Conservation (phyloP, 306 rosid species). For the Prunus mira region DNA sequence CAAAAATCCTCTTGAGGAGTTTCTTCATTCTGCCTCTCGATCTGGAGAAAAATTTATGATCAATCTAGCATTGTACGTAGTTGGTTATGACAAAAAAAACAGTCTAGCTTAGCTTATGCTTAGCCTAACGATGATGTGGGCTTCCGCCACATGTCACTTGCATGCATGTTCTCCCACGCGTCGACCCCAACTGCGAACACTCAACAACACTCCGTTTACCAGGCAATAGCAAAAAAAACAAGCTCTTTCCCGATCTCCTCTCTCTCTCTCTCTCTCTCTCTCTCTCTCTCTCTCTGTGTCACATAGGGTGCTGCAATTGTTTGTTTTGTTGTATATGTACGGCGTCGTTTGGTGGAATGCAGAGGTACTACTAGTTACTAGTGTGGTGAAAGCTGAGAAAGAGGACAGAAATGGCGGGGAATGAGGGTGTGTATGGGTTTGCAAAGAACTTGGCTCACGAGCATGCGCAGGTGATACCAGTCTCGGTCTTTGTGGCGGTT, state of each 20-base stretch:
- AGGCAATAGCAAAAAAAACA: not conserved
- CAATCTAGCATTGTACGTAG: too few relatives aligned
- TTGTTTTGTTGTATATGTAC: not conserved
- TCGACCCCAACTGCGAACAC: not conserved
- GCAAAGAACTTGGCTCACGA: constrained; percentile 42
- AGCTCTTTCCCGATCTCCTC: not conserved
- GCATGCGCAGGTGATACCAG: constrained; percentile 61
- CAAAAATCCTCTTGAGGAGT: too few relatives aligned
- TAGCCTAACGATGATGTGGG: not conserved
- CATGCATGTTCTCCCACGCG: constrained; percentile 18
- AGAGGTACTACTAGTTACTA: not conserved
- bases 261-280: not conserved
- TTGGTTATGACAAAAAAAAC: too few relatives aligned
- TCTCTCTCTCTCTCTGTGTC: too few relatives aligned
- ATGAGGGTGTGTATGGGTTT: constrained; percentile 4
- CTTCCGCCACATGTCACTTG: constrained; percentile 4
- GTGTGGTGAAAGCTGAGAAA: not conserved
- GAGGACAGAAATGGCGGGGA: constrained; percentile 2
- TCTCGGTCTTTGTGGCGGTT: constrained; percentile 70
- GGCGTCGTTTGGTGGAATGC: not conserved
- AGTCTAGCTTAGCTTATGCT: too few relatives aligned
- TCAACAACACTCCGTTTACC: not conserved
- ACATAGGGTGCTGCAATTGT: not conserved
- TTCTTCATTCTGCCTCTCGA: too few relatives aligned
- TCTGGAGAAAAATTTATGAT: too few relatives aligned